Base-by-base conservation (phyloP, 495 filamentous ascomycete genomes). In the Penicillium canescens region DNA sequence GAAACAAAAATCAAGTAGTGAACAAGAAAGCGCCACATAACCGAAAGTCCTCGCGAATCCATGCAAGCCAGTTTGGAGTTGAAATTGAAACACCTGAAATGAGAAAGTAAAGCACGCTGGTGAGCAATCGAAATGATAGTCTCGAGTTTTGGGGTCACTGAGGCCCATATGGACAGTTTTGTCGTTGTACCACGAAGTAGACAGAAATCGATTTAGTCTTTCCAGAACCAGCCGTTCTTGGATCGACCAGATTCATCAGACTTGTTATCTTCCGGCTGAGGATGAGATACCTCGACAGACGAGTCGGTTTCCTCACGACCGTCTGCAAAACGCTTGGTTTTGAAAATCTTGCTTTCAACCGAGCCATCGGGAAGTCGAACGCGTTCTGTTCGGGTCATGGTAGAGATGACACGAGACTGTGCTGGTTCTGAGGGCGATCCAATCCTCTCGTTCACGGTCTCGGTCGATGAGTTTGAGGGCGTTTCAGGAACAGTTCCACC, bases 321-420 rank as follows among this genome's bases (percentile, higher is more conserved):
- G 73, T 89, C 85, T 0, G 80, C 73, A 59, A 82, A 89, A 6
- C 78, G 71, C 63, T 82, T 84, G 42, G 82, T 86, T 11, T 83
- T 66, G 10, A 82, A 68, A n/a, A 79, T 78, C 54, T 75, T 83
- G 4, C 81, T 88, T 42, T 80, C 74, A 5, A 85, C 67, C 5
- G 81, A 84, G 7, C 86, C 86, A 68, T 88, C 85, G 3, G 82
- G 66, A 21, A 80, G 60, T 12, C 69, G 77, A 6, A 69, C 70
- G 1, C 78, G 77, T 47, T 84, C 77, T 9, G 83, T 87, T 1
- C 73, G 82, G 0, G 77, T 84, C 34, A 78, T 74, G 2, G 81
- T 83, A 3, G 83, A 85, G 3, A 87, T 60, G 4, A 88, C 69
- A 21, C 66, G 71, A 5, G 63, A 47, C 7, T 63, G 50, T 11